Conservation (phyloP, 2,329 filamentous ascomycete genomes). For the Colletotrichum shisoi region DNA sequence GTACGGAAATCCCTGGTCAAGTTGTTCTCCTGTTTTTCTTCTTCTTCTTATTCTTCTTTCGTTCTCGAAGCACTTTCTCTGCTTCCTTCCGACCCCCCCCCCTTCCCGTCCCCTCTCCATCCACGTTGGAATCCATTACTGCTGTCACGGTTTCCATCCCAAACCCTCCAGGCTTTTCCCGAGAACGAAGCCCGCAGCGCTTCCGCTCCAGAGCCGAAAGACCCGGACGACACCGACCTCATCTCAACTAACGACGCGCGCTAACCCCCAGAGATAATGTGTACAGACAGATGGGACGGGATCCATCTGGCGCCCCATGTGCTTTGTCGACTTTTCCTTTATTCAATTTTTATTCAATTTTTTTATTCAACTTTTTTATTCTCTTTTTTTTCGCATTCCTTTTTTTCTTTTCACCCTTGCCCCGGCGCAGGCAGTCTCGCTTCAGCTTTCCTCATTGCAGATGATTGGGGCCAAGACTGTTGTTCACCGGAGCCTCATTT, state of each 20-base stretch:
- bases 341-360: no score
- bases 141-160: background rate
- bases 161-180: background rate
- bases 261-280: slow-evolving; percentile 18
- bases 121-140: background rate
- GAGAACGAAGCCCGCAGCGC: background rate
- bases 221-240: background rate
- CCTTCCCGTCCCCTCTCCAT: background rate
- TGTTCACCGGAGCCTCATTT: slow-evolving; percentile 7
- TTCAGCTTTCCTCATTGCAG: background rate
- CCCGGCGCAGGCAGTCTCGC: background rate
- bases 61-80: slow-evolving; percentile 1
- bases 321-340: no score
- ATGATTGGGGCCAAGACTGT: background rate
- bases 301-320: background rate
- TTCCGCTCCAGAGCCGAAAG: background rate
- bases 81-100: background rate
- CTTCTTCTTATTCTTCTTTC: background rate
- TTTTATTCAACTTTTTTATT: no score
- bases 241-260: background rate
- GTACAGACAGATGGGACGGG: background rate
- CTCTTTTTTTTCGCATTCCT: no score
- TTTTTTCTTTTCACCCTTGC: background rate
- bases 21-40: background rate
- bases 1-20: background rate